Evolutionary conservation across 176 grass and related monocot genomes (phyloP).

Genomic region (Rhynchospora pubera): DNA sequence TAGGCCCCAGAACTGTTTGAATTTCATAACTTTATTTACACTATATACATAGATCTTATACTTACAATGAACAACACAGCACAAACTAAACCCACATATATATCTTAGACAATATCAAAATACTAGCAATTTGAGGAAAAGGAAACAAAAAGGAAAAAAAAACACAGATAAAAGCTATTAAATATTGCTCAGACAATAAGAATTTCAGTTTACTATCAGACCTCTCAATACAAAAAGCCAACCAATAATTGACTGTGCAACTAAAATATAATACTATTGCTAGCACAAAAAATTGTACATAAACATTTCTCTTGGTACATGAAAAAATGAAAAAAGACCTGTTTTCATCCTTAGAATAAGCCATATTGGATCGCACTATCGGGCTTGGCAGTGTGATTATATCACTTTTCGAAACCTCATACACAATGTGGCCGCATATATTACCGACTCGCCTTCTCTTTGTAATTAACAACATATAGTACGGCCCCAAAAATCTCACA

Average conservation of each 20-base stretch:
- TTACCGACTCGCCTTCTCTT: conserved; percentile 85
- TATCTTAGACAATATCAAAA: conserved; percentile 13
- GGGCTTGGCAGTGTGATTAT: conserved; percentile 76
- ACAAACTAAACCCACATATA: conserved; percentile 13
- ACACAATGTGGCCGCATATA: conserved; percentile 75
- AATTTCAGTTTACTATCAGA: conserved; percentile 17
- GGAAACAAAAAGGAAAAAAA: not conserved
- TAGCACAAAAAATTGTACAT: conserved; percentile 55
- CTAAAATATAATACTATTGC: conserved; percentile 27
- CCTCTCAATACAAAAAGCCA: conserved; percentile 17
- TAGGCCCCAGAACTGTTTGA: conserved; percentile 13
- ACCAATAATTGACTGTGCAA: conserved; percentile 11
- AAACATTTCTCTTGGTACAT: conserved; percentile 46
- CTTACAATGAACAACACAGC: conserved; percentile 3
- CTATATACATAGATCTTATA: conserved; percentile 13
- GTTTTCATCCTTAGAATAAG: conserved; percentile 99
- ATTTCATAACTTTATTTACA: conserved; percentile 22
- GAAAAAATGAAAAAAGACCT: conserved; percentile 76
- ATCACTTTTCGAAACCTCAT: conserved; percentile 72
- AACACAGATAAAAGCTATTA: conserved; percentile 6
- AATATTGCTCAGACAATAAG: conserved; percentile 3
- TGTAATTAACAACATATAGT: conserved; percentile 95
- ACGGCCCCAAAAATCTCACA: conserved; percentile 88
- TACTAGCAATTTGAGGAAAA: not conserved
- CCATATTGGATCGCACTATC: conserved; percentile 67